Base-by-base conservation (phyloP, 1,284 basidiomycete genomes). In the Moesziomyces parantarcticus region DNA sequence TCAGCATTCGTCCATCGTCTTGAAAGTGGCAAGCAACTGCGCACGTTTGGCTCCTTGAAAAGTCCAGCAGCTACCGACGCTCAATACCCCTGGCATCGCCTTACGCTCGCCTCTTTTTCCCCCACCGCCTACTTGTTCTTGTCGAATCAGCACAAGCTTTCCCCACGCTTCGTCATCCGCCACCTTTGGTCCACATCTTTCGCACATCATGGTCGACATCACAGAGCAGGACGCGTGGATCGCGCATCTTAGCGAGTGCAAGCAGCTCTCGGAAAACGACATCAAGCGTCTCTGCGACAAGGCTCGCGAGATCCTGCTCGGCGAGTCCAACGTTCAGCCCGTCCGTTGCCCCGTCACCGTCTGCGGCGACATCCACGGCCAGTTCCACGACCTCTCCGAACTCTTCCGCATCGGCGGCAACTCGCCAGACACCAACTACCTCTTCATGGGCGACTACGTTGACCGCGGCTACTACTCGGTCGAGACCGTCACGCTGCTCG, bases 361-460 rank as follows among this genome's bases (percentile, higher is more conserved):
- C 21, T 83, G 81, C 55, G 81, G 81, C 76, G 96, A 99, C 87
- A 98, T 99, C 76, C 96, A 99, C 86, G 96, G 96, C 66, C 96
- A 99, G 90, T 99, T 99, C 86, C 77, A 77, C 62, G 97, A 99
- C 87, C 91, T 99, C 58, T 97, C 94, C 66, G 97, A 99, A 85
- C 91, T 99, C 47, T 99, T 99, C 87, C 92, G 95, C 58, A 99
- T 99, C 84, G 96, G 97, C 55, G 97, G 96, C 66, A 98, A 98
- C 87, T 98, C 95, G 44, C 97, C 96, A 62, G 97, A 99, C 87
- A 98, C 97, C 71, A 99, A 99, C 87, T 99, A 99, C 86, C 92
- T 99, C 78, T 99, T 99, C 88, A 99, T 99, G 97, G 97, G 97
- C 46, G 96, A 99, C 88, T 99, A 98, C 83, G 97, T 99, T 78